These are phyloP conservation scores for Talaromyces ruber DNA, from an alignment of 495 filamentous ascomycete genomes.

Conservation along the genomic window DNA sequence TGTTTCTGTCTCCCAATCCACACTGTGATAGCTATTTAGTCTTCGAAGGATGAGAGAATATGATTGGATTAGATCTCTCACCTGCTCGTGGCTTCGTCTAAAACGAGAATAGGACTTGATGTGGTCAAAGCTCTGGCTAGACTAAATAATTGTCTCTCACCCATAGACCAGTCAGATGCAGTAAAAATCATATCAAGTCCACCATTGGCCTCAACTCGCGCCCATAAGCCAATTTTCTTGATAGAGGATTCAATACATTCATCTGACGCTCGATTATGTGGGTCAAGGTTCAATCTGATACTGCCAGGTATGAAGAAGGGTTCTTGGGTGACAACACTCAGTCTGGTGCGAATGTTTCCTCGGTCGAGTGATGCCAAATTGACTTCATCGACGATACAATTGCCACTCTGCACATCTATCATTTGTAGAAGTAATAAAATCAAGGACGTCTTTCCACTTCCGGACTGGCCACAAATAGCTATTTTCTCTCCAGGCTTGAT, in stretches of 20 bases:
- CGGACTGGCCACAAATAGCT: constrained; percentile 38
- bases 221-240: not conserved
- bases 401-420: constrained; percentile 34
- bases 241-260: not conserved
- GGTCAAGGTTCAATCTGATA: constrained; percentile 88
- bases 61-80: constrained; percentile 6
- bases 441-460: constrained; percentile 20
- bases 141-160: constrained; percentile 50
- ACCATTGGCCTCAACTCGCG: not conserved
- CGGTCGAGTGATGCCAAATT: constrained; percentile 84
- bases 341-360: constrained; percentile 78
- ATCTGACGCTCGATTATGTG: constrained; percentile 16
- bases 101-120: constrained; percentile 23
- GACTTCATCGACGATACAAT: constrained; percentile 73
- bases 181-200: not conserved
- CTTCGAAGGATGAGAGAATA: not conserved
- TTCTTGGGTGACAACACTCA: constrained; percentile 96
- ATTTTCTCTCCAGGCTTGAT: constrained; percentile 49
- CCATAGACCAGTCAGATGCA: constrained; percentile 39
- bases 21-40: not conserved
- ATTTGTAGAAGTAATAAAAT: constrained; percentile 26
- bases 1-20: not conserved
- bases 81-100: constrained; percentile 37
- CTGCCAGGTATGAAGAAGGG: constrained; percentile 95
- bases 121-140: constrained; percentile 46